Evolutionary conservation across 805 yeast genomes (phyloP), one percentile per base, ranked within the genome.

Genomic region (Zygotorulaspora danielsina): DNA sequence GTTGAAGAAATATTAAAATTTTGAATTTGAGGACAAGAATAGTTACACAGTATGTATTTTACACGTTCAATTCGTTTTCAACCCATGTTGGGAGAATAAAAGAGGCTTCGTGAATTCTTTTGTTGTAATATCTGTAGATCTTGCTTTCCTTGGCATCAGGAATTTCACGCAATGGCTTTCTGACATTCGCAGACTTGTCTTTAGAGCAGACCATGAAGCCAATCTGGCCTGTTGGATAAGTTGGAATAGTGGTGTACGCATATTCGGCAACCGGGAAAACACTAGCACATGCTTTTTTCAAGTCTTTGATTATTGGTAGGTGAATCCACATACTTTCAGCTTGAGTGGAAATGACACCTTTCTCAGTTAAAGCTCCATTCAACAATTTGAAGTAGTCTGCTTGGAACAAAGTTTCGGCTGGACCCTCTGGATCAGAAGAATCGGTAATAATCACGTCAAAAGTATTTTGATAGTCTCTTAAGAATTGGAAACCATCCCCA

Each of bases 341-440:
- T 70, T 90, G 97, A 43, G 96, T 88, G 41, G 80, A 70, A 57
- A 93, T 83, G 42, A 89, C 90, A 62, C 98, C 98, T 63, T 86
- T 78, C 49, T 79, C 93, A 45, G 95, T 88, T 53, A 90, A 76
- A n/a, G 97, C 96, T 48, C 79, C 82, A 63, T 73, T 70, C 63
- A 90, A 73, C 47, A 90, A 76, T 66, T 82, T 75, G 64, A 89
- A 90, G 74, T 90, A 90, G 19, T 88, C 86, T 64, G 84, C 82
- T 70, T 89, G 95, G 78, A 93, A 93, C 37, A 90, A 75, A 25
- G 86, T 73, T 65, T 82, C 96, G 36, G 97, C 97, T 22, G 98
- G 97, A 41, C 97, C 98, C 66, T 90, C 97, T 35, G 97, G 97
- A 66, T 90, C 97, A 22, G 96, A 86, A 20, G 97, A 88, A 64